Evolutionary conservation across 2,329 filamentous ascomycete species (phyloP).

Genomic region (Pseudogymnoascus sp.): DNA sequence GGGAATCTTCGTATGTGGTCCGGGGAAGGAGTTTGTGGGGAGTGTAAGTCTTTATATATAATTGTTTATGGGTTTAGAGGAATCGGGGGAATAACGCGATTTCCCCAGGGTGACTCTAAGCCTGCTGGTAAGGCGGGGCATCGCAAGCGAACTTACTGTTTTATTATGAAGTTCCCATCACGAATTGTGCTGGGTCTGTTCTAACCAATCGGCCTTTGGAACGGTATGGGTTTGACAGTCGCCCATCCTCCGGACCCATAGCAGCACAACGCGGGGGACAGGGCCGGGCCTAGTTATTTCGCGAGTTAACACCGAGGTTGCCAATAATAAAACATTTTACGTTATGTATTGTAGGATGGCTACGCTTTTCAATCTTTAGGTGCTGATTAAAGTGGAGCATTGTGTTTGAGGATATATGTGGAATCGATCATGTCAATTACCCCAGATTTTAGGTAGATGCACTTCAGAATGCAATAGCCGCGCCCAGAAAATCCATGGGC

Average conservation of each 20-base stretch:
- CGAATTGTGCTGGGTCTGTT: neutral
- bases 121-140: neutral
- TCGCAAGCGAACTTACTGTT: neutral
- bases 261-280: too few relatives aligned
- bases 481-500: neutral
- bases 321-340: neutral
- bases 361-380: neutral
- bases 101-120: neutral
- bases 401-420: neutral
- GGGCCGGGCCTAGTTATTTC: neutral
- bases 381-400: neutral
- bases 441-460: neutral
- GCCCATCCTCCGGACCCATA: too few relatives aligned
- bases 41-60: neutral
- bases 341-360: neutral
- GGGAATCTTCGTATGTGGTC: neutral
- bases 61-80: neutral
- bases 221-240: neutral
- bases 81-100: neutral
- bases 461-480: neutral
- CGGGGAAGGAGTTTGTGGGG: neutral
- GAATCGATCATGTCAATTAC: neutral
- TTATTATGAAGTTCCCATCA: neutral
- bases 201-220: neutral
- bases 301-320: neutral